phyloP scores from a whole-genome alignment of 1,139 yeast species.

The Magnusiomyces suaveolens region DNA sequence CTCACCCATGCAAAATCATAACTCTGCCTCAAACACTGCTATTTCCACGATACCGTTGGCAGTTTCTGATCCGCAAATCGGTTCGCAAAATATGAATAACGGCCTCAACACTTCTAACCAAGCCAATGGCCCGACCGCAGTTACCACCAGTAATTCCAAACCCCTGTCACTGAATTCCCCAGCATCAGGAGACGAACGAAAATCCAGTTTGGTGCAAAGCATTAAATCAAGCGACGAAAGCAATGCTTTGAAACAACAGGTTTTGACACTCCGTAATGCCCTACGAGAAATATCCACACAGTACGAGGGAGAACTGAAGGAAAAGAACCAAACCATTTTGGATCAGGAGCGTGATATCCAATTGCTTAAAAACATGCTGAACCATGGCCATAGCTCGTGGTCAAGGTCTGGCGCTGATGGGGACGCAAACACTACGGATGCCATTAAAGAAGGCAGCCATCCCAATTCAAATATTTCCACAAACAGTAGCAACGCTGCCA shows the following conservation, averaged over 20 bases:
- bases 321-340: not conserved
- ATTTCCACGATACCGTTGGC: not conserved
- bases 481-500: not conserved
- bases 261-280: not conserved
- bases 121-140: not conserved
- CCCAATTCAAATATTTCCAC: not conserved
- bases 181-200: not conserved
- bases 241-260: not conserved
- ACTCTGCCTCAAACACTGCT: not conserved
- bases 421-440: not conserved
- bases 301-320: not conserved
- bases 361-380: not conserved
- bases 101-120: not conserved
- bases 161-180: not conserved
- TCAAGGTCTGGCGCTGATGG: not conserved
- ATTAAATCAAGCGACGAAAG: not conserved
- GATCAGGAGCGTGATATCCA: not conserved
- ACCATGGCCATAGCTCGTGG: not conserved
- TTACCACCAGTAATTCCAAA: not conserved
- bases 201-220: not conserved
- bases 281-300: not conserved
- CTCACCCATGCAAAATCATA: not conserved
- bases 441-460: not conserved
- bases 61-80: not conserved
- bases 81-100: not conserved